Percentiles rank a stretch among this genome's conserved stretches.
Conservation (phyloP, 352 stramenopile genomes). For the Phytophthora boehmeriae region DNA sequence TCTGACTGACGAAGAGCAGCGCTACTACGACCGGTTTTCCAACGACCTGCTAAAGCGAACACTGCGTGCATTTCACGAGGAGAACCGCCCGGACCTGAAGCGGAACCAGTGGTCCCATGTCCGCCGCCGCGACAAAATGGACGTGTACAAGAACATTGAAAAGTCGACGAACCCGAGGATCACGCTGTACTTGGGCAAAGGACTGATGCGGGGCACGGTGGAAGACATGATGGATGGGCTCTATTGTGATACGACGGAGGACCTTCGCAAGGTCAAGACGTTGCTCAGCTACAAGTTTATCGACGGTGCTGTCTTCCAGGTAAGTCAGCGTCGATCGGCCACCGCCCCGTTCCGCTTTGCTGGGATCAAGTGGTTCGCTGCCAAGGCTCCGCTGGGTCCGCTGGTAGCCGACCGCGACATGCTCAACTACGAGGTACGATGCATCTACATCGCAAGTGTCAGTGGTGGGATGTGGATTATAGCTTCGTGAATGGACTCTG, state of each 20-base stretch:
- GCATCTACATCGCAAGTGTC: background rate
- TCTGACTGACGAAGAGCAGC: constrained; percentile 33
- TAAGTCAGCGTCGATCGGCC: constrained; percentile 31
- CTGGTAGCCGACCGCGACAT: constrained; percentile 37
- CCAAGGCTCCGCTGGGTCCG: constrained; percentile 28
- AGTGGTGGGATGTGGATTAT: no score
- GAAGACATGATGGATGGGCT: constrained; percentile 50
- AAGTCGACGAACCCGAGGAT: constrained; percentile 27
- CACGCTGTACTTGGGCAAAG: constrained; percentile 38
- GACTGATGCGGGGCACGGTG: constrained; percentile 38
- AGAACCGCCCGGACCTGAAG: constrained; percentile 20
- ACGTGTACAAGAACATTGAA: constrained; percentile 42
- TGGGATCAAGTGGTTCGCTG: constrained; percentile 48
- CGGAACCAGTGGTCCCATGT: constrained; percentile 29
- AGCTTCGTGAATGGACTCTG: background rate
- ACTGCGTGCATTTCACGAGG: constrained; percentile 32
- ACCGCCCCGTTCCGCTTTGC: constrained; percentile 35
- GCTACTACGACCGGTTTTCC: constrained; percentile 32
- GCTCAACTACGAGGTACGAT: constrained; percentile 39
- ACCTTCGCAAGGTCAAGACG: constrained; percentile 36
- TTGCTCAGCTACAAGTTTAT: constrained; percentile 45
- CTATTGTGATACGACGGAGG: constrained; percentile 42
- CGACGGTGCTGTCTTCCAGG: constrained; percentile 38
- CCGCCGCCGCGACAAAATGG: constrained; percentile 32
- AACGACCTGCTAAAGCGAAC: constrained; percentile 34